Evolutionary conservation across 2,329 filamentous ascomycete genomes (phyloP).

Genomic region (Trichoderma afroharzianum): DNA sequence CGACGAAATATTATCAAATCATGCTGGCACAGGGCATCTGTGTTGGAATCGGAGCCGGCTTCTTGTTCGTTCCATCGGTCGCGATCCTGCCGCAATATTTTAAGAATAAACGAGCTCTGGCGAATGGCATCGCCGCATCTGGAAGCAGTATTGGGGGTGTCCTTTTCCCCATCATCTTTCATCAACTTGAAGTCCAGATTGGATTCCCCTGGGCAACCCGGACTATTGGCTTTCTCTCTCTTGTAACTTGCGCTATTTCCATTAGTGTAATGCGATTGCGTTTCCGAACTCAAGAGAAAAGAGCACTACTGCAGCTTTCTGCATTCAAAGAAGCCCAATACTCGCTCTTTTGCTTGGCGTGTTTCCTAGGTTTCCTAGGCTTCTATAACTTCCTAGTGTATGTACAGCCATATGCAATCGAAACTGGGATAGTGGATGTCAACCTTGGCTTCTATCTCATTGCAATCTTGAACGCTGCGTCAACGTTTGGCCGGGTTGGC

Average conservation of each 20-base stretch:
- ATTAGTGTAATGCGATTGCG: not conserved
- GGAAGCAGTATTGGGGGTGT: not conserved
- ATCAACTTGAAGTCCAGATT: not conserved
- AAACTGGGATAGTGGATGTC: not conserved
- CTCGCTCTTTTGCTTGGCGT: not conserved
- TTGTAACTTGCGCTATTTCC: not conserved
- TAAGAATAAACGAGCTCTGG: not conserved
- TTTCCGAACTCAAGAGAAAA: not conserved
- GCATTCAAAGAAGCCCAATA: not conserved
- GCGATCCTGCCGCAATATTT: constrained; percentile 27
- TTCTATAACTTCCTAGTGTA: not conserved
- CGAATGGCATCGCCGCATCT: not conserved
- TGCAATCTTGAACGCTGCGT: not conserved
- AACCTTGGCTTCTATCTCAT: not conserved
- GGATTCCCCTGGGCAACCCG: not conserved
- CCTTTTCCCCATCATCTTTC: not conserved
- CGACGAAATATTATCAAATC: constrained; percentile 42
- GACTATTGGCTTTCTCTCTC: not conserved
- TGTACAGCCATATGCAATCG: not conserved
- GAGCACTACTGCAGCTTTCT: not conserved
- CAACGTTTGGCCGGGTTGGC: not conserved
- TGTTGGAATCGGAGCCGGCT: constrained; percentile 43
- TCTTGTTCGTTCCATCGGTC: constrained; percentile 37
- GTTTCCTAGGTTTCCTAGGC: not conserved
- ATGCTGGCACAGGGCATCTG: constrained; percentile 44